Base-by-base conservation (phyloP, 305 asterid species). In the Vinca major region DNA sequence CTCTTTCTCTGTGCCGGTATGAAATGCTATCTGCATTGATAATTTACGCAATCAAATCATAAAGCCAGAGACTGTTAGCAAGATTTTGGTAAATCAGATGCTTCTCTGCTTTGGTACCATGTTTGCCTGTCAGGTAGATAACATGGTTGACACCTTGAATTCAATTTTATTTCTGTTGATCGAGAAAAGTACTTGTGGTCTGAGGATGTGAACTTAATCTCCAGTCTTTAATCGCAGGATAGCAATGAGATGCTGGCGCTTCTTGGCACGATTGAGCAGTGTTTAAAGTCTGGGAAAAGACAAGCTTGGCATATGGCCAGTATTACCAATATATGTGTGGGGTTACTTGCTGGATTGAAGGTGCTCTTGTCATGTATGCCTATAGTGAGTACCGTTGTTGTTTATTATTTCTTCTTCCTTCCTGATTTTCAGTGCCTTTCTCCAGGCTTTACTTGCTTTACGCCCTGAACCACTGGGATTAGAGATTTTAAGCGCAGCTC, bases 51-150 rank as follows among this genome's bases (percentile, higher is more conserved):
- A 73, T 65, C 71, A 26, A 67, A 75, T 79, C 82, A 71, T 91
- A 88, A 80, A 94, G 99, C 95, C 99, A 51, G 99, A 91, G 86
- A 86, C 90, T 52, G 81, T 84, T 75, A 83, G 96, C 87, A 94
- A 89, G 90, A 84, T 85, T 95, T 80, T 91, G 88, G 96, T 94
- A 76, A 94, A 91, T 83, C 96, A 94, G 79, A 89, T 89, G 97
- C 99, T 94, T 81, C 91, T 94, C 79, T 94, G 89, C 84, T 91
- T 94, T 55, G 99, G 99, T 67, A 78, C 80, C 71, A 88, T 94
- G 86, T 94, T 94, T 86, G 96, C 99, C 75, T 89, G 87, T 64
- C 96, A 89, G 94, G 99, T 94, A 82, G 74, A 79, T 75, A 71
- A 76, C 65, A 39, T 51, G 60, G 55, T 78, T 77, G 61, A 69